Base-by-base conservation (phyloP, 768 basidiomycete genomes). In the Gautieria morchelliformis region DNA sequence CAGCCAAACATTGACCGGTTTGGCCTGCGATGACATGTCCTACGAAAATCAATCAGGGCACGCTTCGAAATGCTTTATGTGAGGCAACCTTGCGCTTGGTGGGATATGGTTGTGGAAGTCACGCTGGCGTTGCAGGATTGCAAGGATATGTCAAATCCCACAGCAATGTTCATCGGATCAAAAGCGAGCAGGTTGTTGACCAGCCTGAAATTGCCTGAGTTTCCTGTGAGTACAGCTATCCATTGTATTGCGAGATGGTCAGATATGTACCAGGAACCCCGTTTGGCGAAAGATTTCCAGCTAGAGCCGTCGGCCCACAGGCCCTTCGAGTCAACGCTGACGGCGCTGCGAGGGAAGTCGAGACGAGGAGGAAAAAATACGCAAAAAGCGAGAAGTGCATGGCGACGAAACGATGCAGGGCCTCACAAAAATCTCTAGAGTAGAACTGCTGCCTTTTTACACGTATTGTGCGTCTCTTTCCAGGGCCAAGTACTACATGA, bases 141-240 rank as follows among this genome's bases (percentile, higher is more conserved):
- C 20, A 55, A 24, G 17, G 53, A 55, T 15, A 55, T 40, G 4
- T 45, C 39, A 46, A 27, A 55, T 32, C 53, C 42, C 10, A 6
- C n/a, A 8, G 7, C 39, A 9, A 55, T 15, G 39, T 55, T 44
- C n/a, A 24, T 55, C 6, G 53, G 53, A 46, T 55, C 53, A 27
- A 42, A 55, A 8, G 45, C 41, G 14, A 55, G 24, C 27, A 17
- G 19, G 15, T 20, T 27, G 15, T 55, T 42, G 19, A 45, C 15
- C 8, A 55, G n/a, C 40, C 45, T 46, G 20, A 55, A 55, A 19
- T 55, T 55, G 11, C 53, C 53, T 55, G 42, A 40, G 24, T 30
- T 32, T 53, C 17, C 14, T 17, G 37, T 37, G 22, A n/a, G 11
- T 33, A n/a, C 22, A 20, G 14, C 33, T 11, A 37, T 42, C 27